Percentiles rank a stretch among this genome's conserved stretches.
Evolutionary conservation across 2,329 filamentous ascomycete genomes (phyloP).

Genomic region (Cryphonectria naterciae): DNA sequence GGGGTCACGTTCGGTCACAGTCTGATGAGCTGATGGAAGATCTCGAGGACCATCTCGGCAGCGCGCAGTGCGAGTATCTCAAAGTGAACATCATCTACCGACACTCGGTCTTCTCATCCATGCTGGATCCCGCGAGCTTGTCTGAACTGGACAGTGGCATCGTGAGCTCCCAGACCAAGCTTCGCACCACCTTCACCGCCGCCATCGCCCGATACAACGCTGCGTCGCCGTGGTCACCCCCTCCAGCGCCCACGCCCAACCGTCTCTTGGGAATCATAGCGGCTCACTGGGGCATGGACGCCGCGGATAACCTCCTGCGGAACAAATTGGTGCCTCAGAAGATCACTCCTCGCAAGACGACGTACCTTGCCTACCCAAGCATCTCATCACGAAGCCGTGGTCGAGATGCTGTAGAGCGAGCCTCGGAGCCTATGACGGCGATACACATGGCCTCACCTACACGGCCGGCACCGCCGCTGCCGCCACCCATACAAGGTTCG

Average conservation of each 20-base stretch:
- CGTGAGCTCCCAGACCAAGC: conserved; percentile 48
- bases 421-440: neutral
- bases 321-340: conserved; percentile 31
- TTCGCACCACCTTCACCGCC: conserved; percentile 58
- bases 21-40: conserved; percentile 63
- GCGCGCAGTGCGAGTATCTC: conserved; percentile 52
- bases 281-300: conserved; percentile 52
- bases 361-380: conserved; percentile 21
- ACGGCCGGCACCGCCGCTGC: conserved; percentile 2
- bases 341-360: conserved; percentile 27
- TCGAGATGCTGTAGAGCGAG: conserved; percentile 28
- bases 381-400: conserved; percentile 4
- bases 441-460: conserved; percentile 6
- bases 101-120: conserved; percentile 57
- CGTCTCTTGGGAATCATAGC: conserved; percentile 51
- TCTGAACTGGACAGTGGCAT: conserved; percentile 36
- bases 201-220: conserved; percentile 53
- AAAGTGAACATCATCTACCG: conserved; percentile 57
- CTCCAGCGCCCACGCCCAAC: conserved; percentile 41
- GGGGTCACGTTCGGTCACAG: conserved; percentile 41
- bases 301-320: conserved; percentile 48
- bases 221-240: conserved; percentile 57
- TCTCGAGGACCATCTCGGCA: conserved; percentile 60
- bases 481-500: neutral
- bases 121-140: neutral